phyloP scores from a whole-genome alignment of 2,329 filamentous ascomycete species.

The Calonectria hawksworthii region DNA sequence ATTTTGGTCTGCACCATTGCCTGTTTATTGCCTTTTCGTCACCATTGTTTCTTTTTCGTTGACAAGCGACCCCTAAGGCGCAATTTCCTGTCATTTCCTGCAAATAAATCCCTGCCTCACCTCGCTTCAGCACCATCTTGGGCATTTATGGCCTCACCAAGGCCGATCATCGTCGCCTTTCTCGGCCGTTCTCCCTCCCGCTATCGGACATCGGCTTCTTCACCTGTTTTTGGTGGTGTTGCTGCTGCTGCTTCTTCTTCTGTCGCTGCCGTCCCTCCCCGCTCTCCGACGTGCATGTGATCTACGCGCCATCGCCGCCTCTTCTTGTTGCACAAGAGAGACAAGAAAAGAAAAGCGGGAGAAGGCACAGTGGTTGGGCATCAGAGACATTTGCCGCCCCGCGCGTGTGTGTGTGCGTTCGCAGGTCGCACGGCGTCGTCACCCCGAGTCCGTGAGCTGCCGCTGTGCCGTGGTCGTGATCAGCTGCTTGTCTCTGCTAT shows the following conservation, averaged over 20 bases:
- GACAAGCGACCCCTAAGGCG: neutral
- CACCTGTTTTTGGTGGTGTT: neutral
- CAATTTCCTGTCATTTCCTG: constrained; percentile 1
- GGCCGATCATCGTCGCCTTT: neutral
- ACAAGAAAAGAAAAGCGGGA: constrained; percentile 10
- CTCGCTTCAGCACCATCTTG: neutral
- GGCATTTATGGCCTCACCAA: neutral
- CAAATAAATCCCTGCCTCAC: neutral
- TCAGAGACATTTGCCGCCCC: neutral
- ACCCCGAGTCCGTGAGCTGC: neutral
- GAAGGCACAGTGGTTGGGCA: constrained; percentile 1
- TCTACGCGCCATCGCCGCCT: neutral
- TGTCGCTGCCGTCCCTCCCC: neutral
- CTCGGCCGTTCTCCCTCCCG: neutral
- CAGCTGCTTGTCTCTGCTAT: neutral
- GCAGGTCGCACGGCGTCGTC: neutral
- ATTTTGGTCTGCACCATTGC: neutral
- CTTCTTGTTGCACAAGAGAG: neutral
- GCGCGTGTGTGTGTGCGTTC: neutral
- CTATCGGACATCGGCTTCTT: neutral
- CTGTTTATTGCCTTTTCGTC: neutral
- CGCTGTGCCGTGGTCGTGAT: neutral
- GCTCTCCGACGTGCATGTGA: neutral
- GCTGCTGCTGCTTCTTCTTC: too few species aligned
- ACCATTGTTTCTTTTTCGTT: neutral